Evolutionary conservation across 768 basidiomycete species (phyloP).

Genomic region (Mycena maculata): DNA sequence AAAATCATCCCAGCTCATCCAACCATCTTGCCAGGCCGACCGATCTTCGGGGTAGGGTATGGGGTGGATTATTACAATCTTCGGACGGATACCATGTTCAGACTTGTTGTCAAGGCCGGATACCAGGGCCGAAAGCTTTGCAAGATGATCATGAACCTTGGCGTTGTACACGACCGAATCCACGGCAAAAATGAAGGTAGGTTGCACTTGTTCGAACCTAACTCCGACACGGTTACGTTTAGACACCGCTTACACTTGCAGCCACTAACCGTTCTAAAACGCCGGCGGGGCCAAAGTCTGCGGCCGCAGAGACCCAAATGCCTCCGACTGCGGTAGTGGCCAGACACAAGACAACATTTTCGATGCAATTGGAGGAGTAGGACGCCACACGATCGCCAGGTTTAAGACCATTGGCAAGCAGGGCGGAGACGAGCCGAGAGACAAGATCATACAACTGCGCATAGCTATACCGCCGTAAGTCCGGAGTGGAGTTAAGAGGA

Average conservation of each 20-base stretch:
- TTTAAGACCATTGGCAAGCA: constrained; percentile 62
- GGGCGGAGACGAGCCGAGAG: constrained; percentile 66
- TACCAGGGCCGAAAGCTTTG: constrained; percentile 71
- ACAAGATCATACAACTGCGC: constrained; percentile 61
- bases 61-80: constrained; percentile 69
- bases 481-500: constrained; percentile 56
- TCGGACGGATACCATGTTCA: constrained; percentile 45
- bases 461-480: constrained; percentile 63
- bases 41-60: constrained; percentile 49
- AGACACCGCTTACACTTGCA: neutral
- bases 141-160: constrained; percentile 73
- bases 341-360: constrained; percentile 75
- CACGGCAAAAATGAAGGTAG: constrained; percentile 77
- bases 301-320: constrained; percentile 87
- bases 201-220: constrained; percentile 84
- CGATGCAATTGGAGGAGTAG: constrained; percentile 84
- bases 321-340: constrained; percentile 78
- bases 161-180: constrained; percentile 83
- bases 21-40: constrained; percentile 57
- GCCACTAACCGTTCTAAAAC: constrained; percentile 74
- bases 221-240: constrained; percentile 10
- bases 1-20: constrained; percentile 68
- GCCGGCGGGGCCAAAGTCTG: constrained; percentile 85
- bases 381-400: constrained; percentile 81
- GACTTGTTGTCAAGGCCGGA: constrained; percentile 57